A percentile compares a stretch with the other conserved stretches of the same genome.
These are phyloP conservation scores for Wickerhamomyces bovis DNA, from an alignment of 805 yeast genomes.

Conservation along the genomic window DNA sequence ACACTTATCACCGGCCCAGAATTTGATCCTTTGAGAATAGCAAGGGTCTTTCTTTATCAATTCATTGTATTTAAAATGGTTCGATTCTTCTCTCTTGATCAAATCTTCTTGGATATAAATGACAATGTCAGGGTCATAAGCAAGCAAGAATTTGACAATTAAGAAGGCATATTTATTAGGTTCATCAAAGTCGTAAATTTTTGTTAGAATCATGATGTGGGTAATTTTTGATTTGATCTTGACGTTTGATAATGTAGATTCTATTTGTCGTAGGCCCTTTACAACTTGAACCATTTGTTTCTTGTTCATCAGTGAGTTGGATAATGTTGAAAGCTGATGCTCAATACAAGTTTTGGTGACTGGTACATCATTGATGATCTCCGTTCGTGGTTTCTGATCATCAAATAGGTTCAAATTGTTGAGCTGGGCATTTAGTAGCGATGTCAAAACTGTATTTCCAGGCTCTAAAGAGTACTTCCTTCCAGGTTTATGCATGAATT, in stretches of 20 bases:
- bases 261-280: constrained; percentile 25
- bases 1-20: constrained; percentile 24
- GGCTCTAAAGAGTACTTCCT: neutral
- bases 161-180: constrained; percentile 24
- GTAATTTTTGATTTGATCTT: constrained; percentile 22
- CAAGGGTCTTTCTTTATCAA: constrained; percentile 6
- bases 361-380: neutral
- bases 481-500: neutral
- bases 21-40: constrained; percentile 10
- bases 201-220: constrained; percentile 26
- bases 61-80: constrained; percentile 8
- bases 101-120: constrained; percentile 20
- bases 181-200: constrained; percentile 25
- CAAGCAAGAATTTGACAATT: constrained; percentile 19
- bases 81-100: neutral
- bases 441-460: constrained; percentile 18
- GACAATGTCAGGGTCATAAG: constrained; percentile 11
- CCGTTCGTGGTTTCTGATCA: neutral
- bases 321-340: constrained; percentile 10
- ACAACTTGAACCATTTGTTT: constrained; percentile 23
- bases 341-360: constrained; percentile 9
- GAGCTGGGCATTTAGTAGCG: constrained; percentile 23
- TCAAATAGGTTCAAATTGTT: constrained; percentile 22
- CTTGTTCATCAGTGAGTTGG: constrained; percentile 23
- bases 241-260: constrained; percentile 24